These are phyloP conservation scores for Acrocalymma vagum DNA, from an alignment of 2,329 filamentous ascomycete genomes.

Conservation along the genomic window DNA sequence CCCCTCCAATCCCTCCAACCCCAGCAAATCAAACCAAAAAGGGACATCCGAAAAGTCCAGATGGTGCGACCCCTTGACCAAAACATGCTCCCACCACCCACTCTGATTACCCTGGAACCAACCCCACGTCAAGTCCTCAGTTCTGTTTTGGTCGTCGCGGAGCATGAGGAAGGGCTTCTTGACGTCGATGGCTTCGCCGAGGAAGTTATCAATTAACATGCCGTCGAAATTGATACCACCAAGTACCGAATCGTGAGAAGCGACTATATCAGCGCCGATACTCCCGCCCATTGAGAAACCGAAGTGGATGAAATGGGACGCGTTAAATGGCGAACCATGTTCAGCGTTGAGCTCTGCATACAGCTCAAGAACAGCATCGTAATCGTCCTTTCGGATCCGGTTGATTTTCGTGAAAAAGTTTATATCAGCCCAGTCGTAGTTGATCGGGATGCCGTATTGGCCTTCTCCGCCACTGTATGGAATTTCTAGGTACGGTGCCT, in stretches of 20 bases:
- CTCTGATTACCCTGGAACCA: slow-evolving; percentile 25
- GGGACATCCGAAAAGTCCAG: slow-evolving; percentile 32
- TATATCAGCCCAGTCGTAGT: slow-evolving; percentile 12
- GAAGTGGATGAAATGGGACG: slow-evolving; percentile 17
- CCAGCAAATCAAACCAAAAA: slow-evolving; percentile 31
- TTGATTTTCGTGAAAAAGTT: too few relatives aligned
- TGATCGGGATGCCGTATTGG: slow-evolving; percentile 15
- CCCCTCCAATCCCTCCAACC: too few relatives aligned
- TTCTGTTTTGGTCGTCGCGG: slow-evolving; percentile 25
- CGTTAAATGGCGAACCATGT: slow-evolving; percentile 18
- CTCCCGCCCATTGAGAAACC: slow-evolving; percentile 31
- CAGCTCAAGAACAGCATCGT: slow-evolving; percentile 7
- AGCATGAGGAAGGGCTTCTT: slow-evolving; percentile 30
- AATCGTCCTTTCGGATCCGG: slow-evolving; percentile 24
- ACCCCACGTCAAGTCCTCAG: too few relatives aligned
- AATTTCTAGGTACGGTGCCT: slow-evolving; percentile 18
- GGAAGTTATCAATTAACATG: slow-evolving; percentile 15
- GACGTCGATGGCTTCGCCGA: slow-evolving; percentile 21
- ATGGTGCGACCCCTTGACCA: slow-evolving; percentile 23
- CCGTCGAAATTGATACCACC: slow-evolving; percentile 30
- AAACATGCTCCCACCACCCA: slow-evolving; percentile 32
- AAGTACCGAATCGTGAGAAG: slow-evolving; percentile 13
- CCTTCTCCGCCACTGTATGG: slow-evolving; percentile 10
- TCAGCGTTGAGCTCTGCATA: slow-evolving; percentile 11
- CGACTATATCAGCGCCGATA: slow-evolving; percentile 16